A percentile compares a stretch with the other conserved stretches of the same genome.
These are phyloP conservation scores for Botryotinia narcissicola DNA, from an alignment of 2,329 filamentous ascomycete species.

Conservation along the genomic window DNA sequence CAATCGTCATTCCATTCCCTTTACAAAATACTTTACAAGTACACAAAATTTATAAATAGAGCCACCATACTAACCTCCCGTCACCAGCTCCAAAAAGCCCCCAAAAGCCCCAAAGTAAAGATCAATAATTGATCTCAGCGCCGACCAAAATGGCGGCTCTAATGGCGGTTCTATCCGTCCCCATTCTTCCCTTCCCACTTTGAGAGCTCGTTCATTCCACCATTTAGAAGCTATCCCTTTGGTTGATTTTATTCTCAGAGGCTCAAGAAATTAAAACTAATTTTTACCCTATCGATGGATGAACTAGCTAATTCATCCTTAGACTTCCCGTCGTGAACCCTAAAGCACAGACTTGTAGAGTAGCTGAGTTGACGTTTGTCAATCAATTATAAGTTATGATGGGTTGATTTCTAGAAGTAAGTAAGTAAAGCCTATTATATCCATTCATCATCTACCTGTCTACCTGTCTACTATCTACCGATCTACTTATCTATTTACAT, in stretches of 20 bases:
- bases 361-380: background rate
- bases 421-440: background rate
- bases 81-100: background rate
- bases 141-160: background rate
- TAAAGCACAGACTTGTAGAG: background rate
- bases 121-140: background rate
- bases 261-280: background rate
- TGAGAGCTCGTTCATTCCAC: background rate
- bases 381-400: background rate
- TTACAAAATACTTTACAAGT: background rate
- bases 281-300: background rate
- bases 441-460: background rate
- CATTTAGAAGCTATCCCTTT: background rate
- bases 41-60: background rate
- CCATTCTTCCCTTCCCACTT: background rate
- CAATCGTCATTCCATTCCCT: background rate
- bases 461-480: background rate
- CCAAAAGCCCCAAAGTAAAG: background rate
- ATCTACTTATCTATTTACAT: background rate
- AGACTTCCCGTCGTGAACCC: background rate
- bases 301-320: background rate
- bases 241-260: background rate
- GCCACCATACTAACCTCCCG: background rate
- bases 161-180: background rate
- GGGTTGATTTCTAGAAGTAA: background rate